Evolutionary conservation across 371 early-diverging fungal species (phyloP), one percentile per base, ranked within the genome.

Genomic region (Apophysomyces ossiformis): DNA sequence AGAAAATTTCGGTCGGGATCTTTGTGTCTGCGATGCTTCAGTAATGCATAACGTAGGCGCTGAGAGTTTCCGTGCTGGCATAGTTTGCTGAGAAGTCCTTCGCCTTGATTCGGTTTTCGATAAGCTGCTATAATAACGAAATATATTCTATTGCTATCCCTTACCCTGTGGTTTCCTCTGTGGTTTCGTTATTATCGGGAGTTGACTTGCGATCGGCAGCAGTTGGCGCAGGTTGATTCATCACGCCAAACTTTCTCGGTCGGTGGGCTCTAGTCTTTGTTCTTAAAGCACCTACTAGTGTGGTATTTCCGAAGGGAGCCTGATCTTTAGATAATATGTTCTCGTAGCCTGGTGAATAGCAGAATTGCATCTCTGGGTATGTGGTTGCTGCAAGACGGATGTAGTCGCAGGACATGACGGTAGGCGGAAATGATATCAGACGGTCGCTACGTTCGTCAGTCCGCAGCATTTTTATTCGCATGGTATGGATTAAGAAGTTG

Each of bases 371-470:
- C 62, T 91, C 91, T 1, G 90, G 90, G 66, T 89, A 91, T 36
- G 81, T 74, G 41, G 90, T 83, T 3, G 89, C 92, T 45, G 88
- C 87, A 13, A 90, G 80, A 66, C 89, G 87, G 65, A 92, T 91
- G 73, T 92, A 93, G 56, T 91, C 89, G 72, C 91, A 90, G 39
- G 87, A 85, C 68, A 89, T 85, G 44, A 85, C 83, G 32, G 84
- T 85, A 1, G 86, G 85, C 47, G 79, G 78, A 56, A 93, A 93
- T 4, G 85, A 87, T 63, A 93, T 84, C 46, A 92, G 79, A n/a
- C 92, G 89, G 63, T 87, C 89, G 9, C 87, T 90, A 36, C 89
- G 83, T 72, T 92, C 93, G 67, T 90, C 90, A 12, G 89, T 78
- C 8, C 86, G 73, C 38, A 93, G 74, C 65, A 91, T 87, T 68